Conservation (phyloP, 2,329 filamentous ascomycete genomes). For the Pyrenophora seminiperda region DNA sequence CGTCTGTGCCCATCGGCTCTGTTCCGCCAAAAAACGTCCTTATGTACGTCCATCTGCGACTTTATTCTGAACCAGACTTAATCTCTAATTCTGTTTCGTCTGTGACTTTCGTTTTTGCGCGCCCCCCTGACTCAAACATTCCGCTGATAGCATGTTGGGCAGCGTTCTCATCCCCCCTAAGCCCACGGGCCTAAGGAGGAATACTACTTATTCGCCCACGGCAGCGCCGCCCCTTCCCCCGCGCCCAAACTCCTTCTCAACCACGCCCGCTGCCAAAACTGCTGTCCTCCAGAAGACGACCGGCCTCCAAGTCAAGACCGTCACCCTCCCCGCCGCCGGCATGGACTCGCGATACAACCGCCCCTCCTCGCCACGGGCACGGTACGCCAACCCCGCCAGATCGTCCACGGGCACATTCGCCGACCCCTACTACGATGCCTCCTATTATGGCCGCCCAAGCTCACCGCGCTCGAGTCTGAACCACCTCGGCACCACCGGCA, state of each 20-base stretch:
- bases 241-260: conserved; percentile 32
- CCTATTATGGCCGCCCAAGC: conserved; percentile 37
- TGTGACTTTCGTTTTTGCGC: conserved; percentile 14
- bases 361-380: conserved; percentile 42
- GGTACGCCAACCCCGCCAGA: conserved; percentile 39
- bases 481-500: conserved; percentile 25
- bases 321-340: conserved; percentile 26
- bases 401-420: conserved; percentile 47
- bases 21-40: conserved; percentile 19
- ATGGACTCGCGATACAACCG: conserved; percentile 47
- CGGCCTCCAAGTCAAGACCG: conserved; percentile 29
- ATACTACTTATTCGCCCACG: conserved; percentile 27
- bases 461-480: conserved; percentile 46
- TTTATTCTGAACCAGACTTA: conserved; percentile 32
- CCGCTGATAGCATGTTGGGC: conserved; percentile 43
- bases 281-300: conserved; percentile 20
- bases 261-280: conserved; percentile 28
- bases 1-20: conserved; percentile 8
- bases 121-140: conserved; percentile 5
- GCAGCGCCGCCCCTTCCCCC: conserved; percentile 31
- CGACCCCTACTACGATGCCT: conserved; percentile 41
- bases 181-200: conserved; percentile 23
- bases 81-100: conserved; percentile 22
- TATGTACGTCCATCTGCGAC: conserved; percentile 45
- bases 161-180: conserved; percentile 40